Base-by-base conservation (phyloP, 139 green algal genomes). In the Tetraselmis striata region DNA sequence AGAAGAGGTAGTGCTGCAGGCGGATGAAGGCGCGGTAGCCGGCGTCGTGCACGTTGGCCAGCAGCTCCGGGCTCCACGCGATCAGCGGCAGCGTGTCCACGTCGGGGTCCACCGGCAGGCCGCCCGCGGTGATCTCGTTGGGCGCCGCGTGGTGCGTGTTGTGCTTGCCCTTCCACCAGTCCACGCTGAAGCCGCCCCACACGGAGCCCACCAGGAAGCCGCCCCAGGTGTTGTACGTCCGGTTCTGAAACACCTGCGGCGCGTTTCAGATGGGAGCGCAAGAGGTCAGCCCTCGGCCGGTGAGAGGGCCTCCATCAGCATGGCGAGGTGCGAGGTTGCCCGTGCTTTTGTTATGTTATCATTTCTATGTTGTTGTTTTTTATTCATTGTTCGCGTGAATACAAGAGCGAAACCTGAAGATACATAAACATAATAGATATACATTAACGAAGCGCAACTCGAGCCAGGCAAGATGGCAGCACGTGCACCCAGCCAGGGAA, bases 81-180 rank as follows among this genome's bases (percentile, higher is more conserved):
- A 95, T 80, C 2, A 95, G 84, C 24, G 92, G 92, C 58, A 95
- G 83, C 0, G 92, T 95, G 84, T 95, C 92, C 78, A 95, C 95
- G 84, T 95, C 92, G 29, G 92, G 92, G 81, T 95, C 92, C 25
- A 94, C 79, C 59, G 30, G 28, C 24, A 83, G 59, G 81, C 78
- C 80, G 67, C 86, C 83, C 23, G 84, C 32, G 28, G 87, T 86
- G 28, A 93, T 86, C 79, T 92, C 89, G 77, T 95, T 95, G 77
- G 90, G 86, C 1, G 84, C 88, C 2, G 91, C 91, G 76, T 95
- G 92, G 80, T 95, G 92, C 28, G 83, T 87, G 85, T 94, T 94
- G 90, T 95, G 92, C 87, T 95, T 94, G 82, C 32, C 86, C 84
- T 93, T 94, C 91, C 92, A 95, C 92, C 92, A 95, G 59, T 85